These are phyloP conservation scores for Herpetomonas muscarum DNA, from an alignment of 208 protist genomes.

Conservation along the genomic window DNA sequence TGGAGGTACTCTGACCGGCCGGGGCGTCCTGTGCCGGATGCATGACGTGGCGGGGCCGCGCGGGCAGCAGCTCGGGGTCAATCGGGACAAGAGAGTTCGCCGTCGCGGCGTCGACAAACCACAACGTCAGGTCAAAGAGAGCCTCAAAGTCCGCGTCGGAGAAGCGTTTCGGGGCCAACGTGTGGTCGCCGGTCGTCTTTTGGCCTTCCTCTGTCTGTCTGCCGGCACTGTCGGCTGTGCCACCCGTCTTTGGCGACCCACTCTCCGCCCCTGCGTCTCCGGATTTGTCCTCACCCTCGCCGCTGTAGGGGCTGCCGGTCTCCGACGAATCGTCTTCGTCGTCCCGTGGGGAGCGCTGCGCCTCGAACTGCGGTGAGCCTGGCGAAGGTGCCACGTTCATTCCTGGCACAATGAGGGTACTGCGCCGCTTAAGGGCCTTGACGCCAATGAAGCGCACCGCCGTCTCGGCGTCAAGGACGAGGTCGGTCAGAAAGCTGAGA, in stretches of 20 bases:
- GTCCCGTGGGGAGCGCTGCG: too few relatives aligned
- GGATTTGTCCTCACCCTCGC: too few relatives aligned
- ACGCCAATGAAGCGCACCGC: constrained; percentile 63
- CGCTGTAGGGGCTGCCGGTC: too few relatives aligned
- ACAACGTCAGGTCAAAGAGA: constrained; percentile 69
- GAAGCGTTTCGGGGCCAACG: constrained; percentile 41
- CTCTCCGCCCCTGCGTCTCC: too few relatives aligned
- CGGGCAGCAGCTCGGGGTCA: constrained; percentile 17
- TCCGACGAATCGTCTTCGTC: too few relatives aligned
- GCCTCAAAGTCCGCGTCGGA: constrained; percentile 64
- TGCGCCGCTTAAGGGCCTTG: constrained; percentile 55
- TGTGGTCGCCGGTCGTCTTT: constrained; percentile 12
- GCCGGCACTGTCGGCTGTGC: too few relatives aligned
- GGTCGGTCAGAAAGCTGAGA: constrained; percentile 67
- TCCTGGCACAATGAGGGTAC: constrained; percentile 33
- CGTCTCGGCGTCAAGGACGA: constrained; percentile 65
- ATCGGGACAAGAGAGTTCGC: constrained; percentile 63
- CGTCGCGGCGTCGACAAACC: constrained; percentile 77
- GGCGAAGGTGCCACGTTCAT: constrained; percentile 14
- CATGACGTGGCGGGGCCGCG: too few relatives aligned
- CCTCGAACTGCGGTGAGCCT: too few relatives aligned
- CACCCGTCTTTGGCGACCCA: too few relatives aligned
- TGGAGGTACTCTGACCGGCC: too few relatives aligned
- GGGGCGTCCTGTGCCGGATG: too few relatives aligned
- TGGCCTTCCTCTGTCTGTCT: too few relatives aligned